Conservation (phyloP, 306 rosid genomes). For the Acacia crassicarpa region DNA sequence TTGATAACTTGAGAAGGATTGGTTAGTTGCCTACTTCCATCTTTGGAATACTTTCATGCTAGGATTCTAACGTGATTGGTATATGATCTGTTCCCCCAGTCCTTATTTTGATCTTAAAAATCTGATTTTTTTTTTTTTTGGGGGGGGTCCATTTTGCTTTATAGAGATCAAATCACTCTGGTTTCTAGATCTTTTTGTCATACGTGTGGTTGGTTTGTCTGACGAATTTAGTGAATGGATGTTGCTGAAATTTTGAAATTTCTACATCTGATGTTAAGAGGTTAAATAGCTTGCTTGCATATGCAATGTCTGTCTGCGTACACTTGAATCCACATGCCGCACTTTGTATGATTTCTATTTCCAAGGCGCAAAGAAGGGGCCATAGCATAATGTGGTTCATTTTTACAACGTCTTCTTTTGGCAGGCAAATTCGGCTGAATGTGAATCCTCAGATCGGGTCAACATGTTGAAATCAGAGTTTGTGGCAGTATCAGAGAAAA, state of each 20-base stretch:
- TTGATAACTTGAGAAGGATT: slow-evolving; percentile 17
- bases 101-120: slow-evolving; percentile 14
- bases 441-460: slow-evolving; percentile 71
- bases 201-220: slow-evolving; percentile 20
- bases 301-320: not conserved
- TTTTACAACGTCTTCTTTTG: slow-evolving; percentile 12
- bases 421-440: slow-evolving; percentile 57
- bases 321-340: slow-evolving; percentile 8
- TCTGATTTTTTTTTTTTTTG: not conserved
- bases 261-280: not conserved
- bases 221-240: slow-evolving; percentile 13
- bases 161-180: not conserved
- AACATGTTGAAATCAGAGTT: slow-evolving; percentile 69
- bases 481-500: slow-evolving; percentile 54
- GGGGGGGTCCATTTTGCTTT: not conserved
- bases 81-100: not conserved
- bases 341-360: not conserved
- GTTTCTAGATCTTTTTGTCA: not conserved
- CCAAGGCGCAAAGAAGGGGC: not conserved
- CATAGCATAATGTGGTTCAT: slow-evolving; percentile 19
- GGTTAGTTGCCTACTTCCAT: not conserved
- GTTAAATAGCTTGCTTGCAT: slow-evolving; percentile 27
- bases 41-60: not conserved
- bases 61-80: slow-evolving; percentile 21
- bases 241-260: not conserved